These are phyloP conservation scores for Salix exigua DNA, from an alignment of 345 rosid species.

Conservation along the genomic window DNA sequence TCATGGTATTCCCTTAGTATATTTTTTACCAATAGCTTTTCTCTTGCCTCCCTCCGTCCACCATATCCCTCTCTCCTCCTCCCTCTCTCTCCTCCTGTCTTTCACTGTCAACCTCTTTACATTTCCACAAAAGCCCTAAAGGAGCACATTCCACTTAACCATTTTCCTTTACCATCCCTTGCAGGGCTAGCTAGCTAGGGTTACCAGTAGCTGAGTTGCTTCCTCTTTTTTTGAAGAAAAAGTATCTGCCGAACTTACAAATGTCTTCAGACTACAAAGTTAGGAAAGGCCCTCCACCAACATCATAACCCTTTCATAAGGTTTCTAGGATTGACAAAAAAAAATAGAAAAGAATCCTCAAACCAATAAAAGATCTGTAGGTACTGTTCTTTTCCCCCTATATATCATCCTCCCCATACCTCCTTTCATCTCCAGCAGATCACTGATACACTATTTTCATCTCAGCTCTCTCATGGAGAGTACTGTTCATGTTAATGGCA, in stretches of 20 bases:
- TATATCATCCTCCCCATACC: background rate
- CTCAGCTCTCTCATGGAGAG: background rate
- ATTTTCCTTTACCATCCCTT: background rate
- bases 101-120: conserved; percentile 18
- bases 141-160: background rate
- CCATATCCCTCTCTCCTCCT: conserved; percentile 10
- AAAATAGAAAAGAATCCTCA: conserved; percentile 16
- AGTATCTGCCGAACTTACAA: conserved; percentile 12
- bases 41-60: conserved; percentile 31
- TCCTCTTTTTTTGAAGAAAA: conserved; percentile 19
- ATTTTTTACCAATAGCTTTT: conserved; percentile 25
- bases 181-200: background rate
- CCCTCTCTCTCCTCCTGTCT: background rate
- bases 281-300: conserved; percentile 15
- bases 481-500: background rate
- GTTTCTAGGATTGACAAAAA: conserved; percentile 36
- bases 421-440: background rate
- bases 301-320: conserved; percentile 34
- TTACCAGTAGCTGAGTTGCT: conserved; percentile 15
- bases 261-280: background rate
- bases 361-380: conserved; percentile 8
- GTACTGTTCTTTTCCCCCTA: conserved; percentile 6
- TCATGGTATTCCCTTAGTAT: conserved; percentile 37
- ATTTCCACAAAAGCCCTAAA: conserved; percentile 25
- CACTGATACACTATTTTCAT: background rate